Evolutionary conservation across 495 filamentous ascomycete genomes (phyloP), one percentile per base, ranked within the genome.

Genomic region (Neurospora sp.): DNA sequence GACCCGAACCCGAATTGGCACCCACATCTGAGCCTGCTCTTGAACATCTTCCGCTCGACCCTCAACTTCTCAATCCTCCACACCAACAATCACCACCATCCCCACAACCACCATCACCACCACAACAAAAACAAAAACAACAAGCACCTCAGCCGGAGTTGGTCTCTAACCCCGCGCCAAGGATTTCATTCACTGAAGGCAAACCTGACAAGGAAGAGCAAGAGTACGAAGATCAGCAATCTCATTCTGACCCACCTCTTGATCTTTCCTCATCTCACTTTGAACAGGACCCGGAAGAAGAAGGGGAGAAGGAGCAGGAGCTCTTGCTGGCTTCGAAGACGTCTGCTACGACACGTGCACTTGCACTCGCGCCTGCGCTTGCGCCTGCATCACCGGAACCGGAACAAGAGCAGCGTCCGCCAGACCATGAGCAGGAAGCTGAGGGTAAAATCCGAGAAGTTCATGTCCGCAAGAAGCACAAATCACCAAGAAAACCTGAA

Each of bases 401-500:
- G 31, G 31, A 60, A 18, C 72, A 49, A 20, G 40, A 74, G 40
- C 66, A 75, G 71, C 71, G 71, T 37, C 38, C 71, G 42, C 71
- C 74, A 11, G 71, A 75, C 70, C 70, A 71, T 42, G 44, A 46
- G 71, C 54, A 31, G 62, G 71, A 75, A 54, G 23, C 38, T 11
- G 39, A 39, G 23, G 20, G 69, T 38, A 49, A 62, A 44, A 74
- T 73, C 8, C 40, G 54, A 39, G 73, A 78, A 49, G 71, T 73
- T 23, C 78, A 75, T 54, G 75, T 75, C 38, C 78, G 79, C 71
- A 80, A 79, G 70, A 82, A 80, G 75, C 80, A 78, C 38, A 80
- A 72, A 69, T 78, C 80, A 31, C 75, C 71, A 40, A 75, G 76
- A 38, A 75, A 78, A 46, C 49, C 75, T 9, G 71, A 54, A 14